Percentiles rank a stretch among this genome's conserved stretches.
phyloP scores from a whole-genome alignment of 208 protist genomes.

The Histomonas meleagridis region DNA sequence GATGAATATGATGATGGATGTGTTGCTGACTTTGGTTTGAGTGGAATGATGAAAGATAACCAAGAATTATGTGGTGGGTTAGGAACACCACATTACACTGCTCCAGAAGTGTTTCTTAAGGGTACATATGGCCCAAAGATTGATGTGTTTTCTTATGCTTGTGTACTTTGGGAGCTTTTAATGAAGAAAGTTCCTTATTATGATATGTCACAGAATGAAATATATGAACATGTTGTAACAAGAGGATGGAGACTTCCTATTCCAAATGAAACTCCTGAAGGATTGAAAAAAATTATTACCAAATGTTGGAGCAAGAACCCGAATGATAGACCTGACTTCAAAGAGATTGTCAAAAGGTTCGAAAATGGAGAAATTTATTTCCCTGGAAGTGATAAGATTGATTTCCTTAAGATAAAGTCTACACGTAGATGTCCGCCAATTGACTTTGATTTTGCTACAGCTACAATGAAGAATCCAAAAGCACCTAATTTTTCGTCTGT shows the following conservation, averaged over 20 bases:
- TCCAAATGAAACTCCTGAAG: background rate
- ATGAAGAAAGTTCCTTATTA: background rate
- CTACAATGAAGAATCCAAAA: background rate
- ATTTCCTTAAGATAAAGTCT: background rate
- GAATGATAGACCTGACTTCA: slow-evolving; percentile 13
- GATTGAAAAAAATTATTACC: background rate
- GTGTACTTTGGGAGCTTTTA: background rate
- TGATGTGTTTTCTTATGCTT: background rate
- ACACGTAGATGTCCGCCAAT: background rate
- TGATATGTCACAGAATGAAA: background rate
- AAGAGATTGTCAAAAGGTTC: background rate
- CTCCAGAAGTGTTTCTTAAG: background rate
- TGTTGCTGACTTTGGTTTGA: background rate
- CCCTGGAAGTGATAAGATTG: background rate
- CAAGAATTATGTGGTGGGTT: background rate
- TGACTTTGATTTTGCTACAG: background rate
- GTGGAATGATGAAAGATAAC: background rate
- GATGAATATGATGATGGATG: background rate
- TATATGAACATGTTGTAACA: background rate
- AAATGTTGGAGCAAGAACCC: background rate
- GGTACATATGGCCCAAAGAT: background rate
- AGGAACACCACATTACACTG: background rate
- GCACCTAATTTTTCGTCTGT: background rate
- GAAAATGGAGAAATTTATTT: background rate
- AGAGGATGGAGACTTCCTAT: background rate